Evolutionary conservation across 148 eudicot species (phyloP).

Genomic region (Rhododendron vialii): DNA sequence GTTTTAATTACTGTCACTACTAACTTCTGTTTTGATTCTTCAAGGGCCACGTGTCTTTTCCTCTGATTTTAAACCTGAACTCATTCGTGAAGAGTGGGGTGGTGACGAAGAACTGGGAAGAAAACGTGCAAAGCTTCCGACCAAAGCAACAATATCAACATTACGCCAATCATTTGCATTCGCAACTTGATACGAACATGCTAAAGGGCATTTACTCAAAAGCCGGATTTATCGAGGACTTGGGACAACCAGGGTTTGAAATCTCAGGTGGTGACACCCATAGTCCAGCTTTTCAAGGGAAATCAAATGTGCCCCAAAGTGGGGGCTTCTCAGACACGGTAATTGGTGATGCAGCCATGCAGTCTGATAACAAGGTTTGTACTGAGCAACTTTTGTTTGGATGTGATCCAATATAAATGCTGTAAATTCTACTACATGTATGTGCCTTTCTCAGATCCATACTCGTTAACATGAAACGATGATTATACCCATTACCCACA

Average conservation of each 20-base stretch:
- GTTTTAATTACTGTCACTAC: neutral
- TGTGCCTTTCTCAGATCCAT: neutral
- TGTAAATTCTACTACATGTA: neutral
- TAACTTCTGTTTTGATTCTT: slow-evolving; percentile 9
- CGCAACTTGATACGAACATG: slow-evolving; percentile 21
- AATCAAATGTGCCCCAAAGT: neutral
- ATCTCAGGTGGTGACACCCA: neutral
- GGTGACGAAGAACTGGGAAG: slow-evolving; percentile 39
- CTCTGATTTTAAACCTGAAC: slow-evolving; percentile 53
- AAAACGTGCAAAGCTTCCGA: slow-evolving; percentile 15
- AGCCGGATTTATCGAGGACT: slow-evolving; percentile 5
- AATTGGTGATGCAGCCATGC: neutral
- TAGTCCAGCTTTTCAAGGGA: slow-evolving; percentile 2
- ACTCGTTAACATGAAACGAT: neutral
- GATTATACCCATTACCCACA: neutral
- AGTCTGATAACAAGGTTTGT: slow-evolving; percentile 14
- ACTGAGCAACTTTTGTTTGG: neutral
- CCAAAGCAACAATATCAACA: slow-evolving; percentile 21
- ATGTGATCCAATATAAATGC: neutral
- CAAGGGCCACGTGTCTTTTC: slow-evolving; percentile 79
- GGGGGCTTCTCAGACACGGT: slow-evolving; percentile 15
- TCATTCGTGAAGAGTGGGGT: slow-evolving; percentile 48
- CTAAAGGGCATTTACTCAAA: slow-evolving; percentile 6
- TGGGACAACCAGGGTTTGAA: neutral
- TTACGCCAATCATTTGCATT: slow-evolving; percentile 9